Evolutionary conservation across 2,329 filamentous ascomycete species (phyloP), one percentile per base, ranked within the genome.

Genomic region (Botrytis aclada): DNA sequence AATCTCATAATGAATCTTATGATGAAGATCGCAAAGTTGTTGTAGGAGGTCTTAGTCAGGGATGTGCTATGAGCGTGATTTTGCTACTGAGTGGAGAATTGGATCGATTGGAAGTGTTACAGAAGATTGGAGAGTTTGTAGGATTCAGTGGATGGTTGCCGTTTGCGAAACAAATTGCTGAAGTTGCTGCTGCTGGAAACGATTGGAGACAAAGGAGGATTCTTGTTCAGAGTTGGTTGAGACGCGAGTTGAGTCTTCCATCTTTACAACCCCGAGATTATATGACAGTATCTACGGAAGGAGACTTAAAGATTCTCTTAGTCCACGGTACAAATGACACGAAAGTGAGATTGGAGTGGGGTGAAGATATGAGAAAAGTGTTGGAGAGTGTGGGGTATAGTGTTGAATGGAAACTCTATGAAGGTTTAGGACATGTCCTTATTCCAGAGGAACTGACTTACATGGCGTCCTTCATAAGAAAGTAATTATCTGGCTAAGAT

Each of bases 141-240:
- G 75, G 74, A 8, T 51, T 78, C 37, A 79, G 76, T 73, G 78
- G 78, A 25, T 78, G 79, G 78, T 70, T 79, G 20, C 78, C 77
- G 12, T 78, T 78, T 39, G 47, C 72, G 29, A 54, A 32, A 2
- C 75, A 78, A 39, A 75, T 78, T 45, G 34, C 18, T 22, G 45
- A 64, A 41, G 32, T 51, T 34, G 39, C 37, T 37, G 43, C 20
- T 37, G 37, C 25, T 37, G 39, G 47, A 56, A 56, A 69, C 0
- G 29, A 22, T 10, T 34, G 34, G 61, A 70, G 37, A 56, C 72
- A 39, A 32, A 62, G 22, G 41, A 45, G 62, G 34, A 39, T 32
- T 71, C 41, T 47, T 54, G 61, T 34, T 51, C 47, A 29, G 37
- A 43, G 37, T n/a, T 63, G 64, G 71, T 45, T 61, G 20, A 58